Percentiles rank a stretch among this genome's conserved stretches.
phyloP scores from a whole-genome alignment of 345 rosid genomes.

The Eucalyptus curtisii region DNA sequence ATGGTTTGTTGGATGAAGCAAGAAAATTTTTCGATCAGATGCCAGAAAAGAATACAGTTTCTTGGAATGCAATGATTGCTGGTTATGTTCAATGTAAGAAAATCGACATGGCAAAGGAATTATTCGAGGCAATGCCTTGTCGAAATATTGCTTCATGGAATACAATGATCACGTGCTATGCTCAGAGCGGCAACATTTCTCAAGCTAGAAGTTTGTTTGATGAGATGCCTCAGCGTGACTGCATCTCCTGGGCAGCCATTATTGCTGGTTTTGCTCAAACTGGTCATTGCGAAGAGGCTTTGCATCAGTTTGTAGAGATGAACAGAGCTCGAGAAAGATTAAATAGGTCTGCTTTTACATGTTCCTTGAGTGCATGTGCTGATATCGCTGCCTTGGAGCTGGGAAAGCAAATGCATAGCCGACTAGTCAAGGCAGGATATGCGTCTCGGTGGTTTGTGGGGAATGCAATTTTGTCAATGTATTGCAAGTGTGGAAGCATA shows the following conservation, averaged over 20 bases:
- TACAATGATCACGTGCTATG: slow-evolving; percentile 18
- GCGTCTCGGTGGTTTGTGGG: slow-evolving; percentile 11
- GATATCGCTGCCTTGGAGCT: slow-evolving; percentile 5
- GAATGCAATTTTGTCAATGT: slow-evolving; percentile 20
- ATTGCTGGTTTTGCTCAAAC: slow-evolving; percentile 20
- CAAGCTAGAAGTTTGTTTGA: slow-evolving; percentile 11
- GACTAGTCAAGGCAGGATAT: slow-evolving; percentile 10
- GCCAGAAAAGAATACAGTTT: slow-evolving; percentile 8
- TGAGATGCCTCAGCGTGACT: slow-evolving; percentile 12
- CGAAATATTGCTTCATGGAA: slow-evolving; percentile 20
- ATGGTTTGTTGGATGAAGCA: slow-evolving; percentile 6
- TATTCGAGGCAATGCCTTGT: slow-evolving; percentile 14
- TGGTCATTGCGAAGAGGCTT: slow-evolving; percentile 14
- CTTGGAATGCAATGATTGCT: slow-evolving; percentile 10
- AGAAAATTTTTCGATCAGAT: not conserved
- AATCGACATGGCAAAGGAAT: not conserved
- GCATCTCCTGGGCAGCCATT: slow-evolving; percentile 18
- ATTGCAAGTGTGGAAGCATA: slow-evolving; percentile 14
- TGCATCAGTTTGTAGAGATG: slow-evolving; percentile 3
- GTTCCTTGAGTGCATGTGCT: slow-evolving; percentile 16
- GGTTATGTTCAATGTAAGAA: slow-evolving; percentile 1
- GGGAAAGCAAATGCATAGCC: slow-evolving; percentile 16
- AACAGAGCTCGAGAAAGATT: not conserved
- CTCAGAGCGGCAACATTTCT: slow-evolving; percentile 8
- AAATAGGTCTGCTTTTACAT: not conserved